Conservation (phyloP, 2,329 filamentous ascomycete species). For the Alternaria panax region DNA sequence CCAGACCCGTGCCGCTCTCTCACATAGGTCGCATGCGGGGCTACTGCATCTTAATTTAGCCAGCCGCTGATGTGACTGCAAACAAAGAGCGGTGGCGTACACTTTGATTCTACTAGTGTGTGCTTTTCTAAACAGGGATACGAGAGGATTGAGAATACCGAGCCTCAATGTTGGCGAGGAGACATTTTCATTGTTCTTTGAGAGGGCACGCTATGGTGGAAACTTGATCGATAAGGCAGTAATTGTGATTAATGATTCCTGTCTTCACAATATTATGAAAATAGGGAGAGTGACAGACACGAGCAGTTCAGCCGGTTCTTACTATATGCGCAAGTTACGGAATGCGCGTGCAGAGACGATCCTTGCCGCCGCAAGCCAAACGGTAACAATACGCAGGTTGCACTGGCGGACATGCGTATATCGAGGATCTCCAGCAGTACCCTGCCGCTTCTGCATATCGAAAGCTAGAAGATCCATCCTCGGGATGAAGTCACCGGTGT, state of each 20-base stretch:
- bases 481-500: neutral
- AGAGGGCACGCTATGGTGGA: neutral
- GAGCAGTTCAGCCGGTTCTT: neutral
- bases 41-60: constrained; percentile 7
- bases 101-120: neutral
- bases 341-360: neutral
- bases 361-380: neutral
- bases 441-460: neutral
- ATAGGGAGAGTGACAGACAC: neutral
- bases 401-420: neutral
- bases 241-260: neutral
- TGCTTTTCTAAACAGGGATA: neutral
- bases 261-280: neutral
- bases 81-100: constrained; percentile 5
- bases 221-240: neutral
- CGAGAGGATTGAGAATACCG: neutral
- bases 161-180: neutral
- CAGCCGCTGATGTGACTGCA: constrained; percentile 7
- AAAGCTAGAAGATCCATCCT: constrained; percentile 2
- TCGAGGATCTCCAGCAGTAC: neutral
- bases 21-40: constrained; percentile 4
- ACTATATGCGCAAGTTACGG: neutral
- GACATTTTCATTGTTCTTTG: neutral
- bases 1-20: constrained; percentile 8
- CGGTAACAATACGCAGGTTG: neutral